Evolutionary conservation across 1,284 basidiomycete genomes (phyloP), one percentile per base, ranked within the genome.

Genomic region (Apiotrichum domesticum): DNA sequence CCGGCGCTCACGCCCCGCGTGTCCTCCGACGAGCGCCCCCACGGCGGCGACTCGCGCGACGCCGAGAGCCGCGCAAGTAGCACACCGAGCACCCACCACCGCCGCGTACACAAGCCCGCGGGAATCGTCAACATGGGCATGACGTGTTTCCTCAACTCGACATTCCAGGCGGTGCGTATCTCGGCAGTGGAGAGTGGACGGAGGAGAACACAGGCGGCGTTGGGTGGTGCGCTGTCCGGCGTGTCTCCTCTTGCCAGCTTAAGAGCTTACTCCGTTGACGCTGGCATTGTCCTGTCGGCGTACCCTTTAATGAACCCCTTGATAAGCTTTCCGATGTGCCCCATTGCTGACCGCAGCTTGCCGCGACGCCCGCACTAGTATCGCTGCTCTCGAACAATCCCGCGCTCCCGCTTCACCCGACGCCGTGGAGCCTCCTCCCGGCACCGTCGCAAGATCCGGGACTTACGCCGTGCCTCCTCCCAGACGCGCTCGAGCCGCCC

Each of bases 91-190:
- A 13, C 37, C 8, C 37, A 8, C 8, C 37, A 6, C 41, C 41
- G 41, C 41, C 44, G 33, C 15, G 44, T 37, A 33, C 52, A 62
- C 54, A 75, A 71, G 55, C 75, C 75, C 8, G 66, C 71, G 8
- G 90, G 90, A 1, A 80, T 92, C 39, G 73, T 86, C 63, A 92
- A 92, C 73, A 86, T 91, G 78, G 88, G 88, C 46, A 93, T 93
- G 76, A 92, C 90, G 0, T 93, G 90, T 76, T 94, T 91, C 76
- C 87, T 94, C 84, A 94, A 93, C 76, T 90, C 88, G 15, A 88
- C 90, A 21, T 79, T 94, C 40, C 90, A 85, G 70, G 80, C 81
- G 37, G 80, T 83, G 62, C 54, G 78, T 76, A 39, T 39, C 37
- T 7, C 7, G 37, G 7, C 7, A 13, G 13, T 7, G 7, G 37